Evolutionary conservation across 768 basidiomycete genomes (phyloP), one percentile per base, ranked within the genome.

Genomic region (Serpula lacrymans): DNA sequence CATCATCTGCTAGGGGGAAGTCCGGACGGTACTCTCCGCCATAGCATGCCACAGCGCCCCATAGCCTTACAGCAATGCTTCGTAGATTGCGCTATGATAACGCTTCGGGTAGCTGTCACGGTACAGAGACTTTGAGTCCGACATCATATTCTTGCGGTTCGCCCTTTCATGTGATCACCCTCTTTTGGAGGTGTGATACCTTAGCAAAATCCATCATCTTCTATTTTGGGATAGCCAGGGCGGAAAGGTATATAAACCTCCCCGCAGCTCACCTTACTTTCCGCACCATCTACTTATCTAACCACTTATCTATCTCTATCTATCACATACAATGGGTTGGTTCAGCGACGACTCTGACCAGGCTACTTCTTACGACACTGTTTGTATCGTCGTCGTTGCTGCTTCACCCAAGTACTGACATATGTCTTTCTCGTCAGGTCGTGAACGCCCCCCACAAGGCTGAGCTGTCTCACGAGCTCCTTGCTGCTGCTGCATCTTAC

Each of bases 271-370:
- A n/a, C 12, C 13, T 11, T 10, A n/a, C 25, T 17, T 21, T 34
- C 33, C 30, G 11, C 10, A 9, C 31, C 40, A 18, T 34, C 18
- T 20, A 35, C 44, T 37, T 34, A 39, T 39, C 32, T 37, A 37
- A 25, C 37, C 51, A 38, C 41, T 39, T 58, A 42, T 40, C 37
- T 51, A 37, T 34, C 29, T 38, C 44, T 38, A 48, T 34, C 42
- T 39, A 28, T 40, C 17, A 49, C 44, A 55, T 49, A 63, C 35
- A 23, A 71, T 74, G 72, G 70, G 70, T 47, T 71, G 59, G 58
- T 74, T 72, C 59, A 32, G 33, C 50, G 34, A 60, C 46, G 61
- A 68, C 33, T 69, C 72, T 33, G 60, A 71, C 18, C 57, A 72
- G 51, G 64, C 64, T 45, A 41, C 63, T 10, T 65, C 71, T 42